phyloP scores from a whole-genome alignment of 352 stramenopile genomes.

The Globisporangium mamillatum region DNA sequence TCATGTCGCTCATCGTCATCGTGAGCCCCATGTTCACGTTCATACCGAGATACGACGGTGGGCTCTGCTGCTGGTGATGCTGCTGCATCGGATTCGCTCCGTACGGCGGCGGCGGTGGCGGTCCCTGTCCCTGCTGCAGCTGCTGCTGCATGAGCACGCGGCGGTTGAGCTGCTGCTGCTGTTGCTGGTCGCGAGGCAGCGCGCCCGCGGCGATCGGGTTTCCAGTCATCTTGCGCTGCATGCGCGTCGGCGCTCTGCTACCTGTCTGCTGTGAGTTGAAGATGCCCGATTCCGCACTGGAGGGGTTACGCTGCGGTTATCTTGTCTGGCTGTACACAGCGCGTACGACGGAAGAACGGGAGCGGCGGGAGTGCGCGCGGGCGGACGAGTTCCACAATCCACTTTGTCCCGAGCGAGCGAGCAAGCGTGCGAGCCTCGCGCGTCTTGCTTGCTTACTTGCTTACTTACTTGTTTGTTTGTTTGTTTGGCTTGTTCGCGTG shows the following conservation, averaged over 20 bases:
- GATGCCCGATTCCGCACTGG: slow-evolving; percentile 3
- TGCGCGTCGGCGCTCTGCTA: slow-evolving; percentile 4
- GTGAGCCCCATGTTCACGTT: slow-evolving; percentile 16
- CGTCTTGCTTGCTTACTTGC: not conserved
- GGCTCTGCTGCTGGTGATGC: slow-evolving; percentile 18
- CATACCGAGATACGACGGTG: slow-evolving; percentile 25
- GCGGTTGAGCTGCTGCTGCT: not conserved
- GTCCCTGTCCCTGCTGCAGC: not conserved
- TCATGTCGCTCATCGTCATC: slow-evolving; percentile 30
- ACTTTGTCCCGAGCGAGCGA: not conserved
- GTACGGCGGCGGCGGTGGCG: not conserved
- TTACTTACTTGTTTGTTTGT: not conserved
- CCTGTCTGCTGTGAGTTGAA: slow-evolving; percentile 1
- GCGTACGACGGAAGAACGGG: not conserved
- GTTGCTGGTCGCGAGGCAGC: slow-evolving; percentile 14
- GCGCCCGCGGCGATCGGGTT: slow-evolving; percentile 7
- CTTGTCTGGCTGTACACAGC: not conserved
- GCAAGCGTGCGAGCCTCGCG: not conserved
- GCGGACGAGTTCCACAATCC: not conserved
- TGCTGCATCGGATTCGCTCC: slow-evolving; percentile 8
- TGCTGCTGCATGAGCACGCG: slow-evolving; percentile 14
- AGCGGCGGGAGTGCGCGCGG: not conserved
- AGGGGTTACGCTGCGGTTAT: not conserved
- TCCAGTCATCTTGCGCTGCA: slow-evolving; percentile 18
- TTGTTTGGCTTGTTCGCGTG: not conserved